Conservation (phyloP, 1,284 basidiomycete genomes). For the Meira nashicola region DNA sequence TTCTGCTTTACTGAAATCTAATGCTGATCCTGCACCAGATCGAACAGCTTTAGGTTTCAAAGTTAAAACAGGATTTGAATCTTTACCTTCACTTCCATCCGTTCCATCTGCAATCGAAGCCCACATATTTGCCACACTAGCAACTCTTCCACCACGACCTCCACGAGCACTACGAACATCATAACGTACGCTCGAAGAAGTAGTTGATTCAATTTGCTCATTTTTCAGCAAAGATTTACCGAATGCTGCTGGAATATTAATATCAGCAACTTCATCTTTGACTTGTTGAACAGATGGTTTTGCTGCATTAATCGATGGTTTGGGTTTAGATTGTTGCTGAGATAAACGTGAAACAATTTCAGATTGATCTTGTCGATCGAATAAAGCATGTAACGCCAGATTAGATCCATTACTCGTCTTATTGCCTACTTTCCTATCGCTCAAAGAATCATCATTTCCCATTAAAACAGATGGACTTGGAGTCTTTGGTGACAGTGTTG, state of each 20-base stretch:
- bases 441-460: slow-evolving; percentile 3
- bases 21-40: slow-evolving; percentile 26
- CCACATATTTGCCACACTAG: slow-evolving; percentile 70
- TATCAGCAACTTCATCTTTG: background rate
- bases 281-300: background rate
- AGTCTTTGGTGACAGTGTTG: slow-evolving; percentile 24
- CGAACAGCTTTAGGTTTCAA: slow-evolving; percentile 36
- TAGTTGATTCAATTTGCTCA: background rate
- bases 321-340: background rate
- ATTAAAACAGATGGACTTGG: slow-evolving; percentile 24
- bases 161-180: slow-evolving; percentile 63
- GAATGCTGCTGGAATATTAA: background rate
- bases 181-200: background rate
- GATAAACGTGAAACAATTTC: slow-evolving; percentile 2
- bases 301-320: no score
- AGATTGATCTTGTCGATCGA: slow-evolving; percentile 23
- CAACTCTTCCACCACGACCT: slow-evolving; percentile 69
- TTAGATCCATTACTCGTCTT: background rate
- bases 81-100: slow-evolving; percentile 7
- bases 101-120: slow-evolving; percentile 53
- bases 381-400: slow-evolving; percentile 29
- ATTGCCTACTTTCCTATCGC: background rate
- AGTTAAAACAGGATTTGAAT: slow-evolving; percentile 8
- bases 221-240: background rate
- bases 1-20: slow-evolving; percentile 34